A percentile compares a stretch with the other conserved stretches of the same genome.
These are phyloP conservation scores for Neurospora intermedia DNA, from an alignment of 495 filamentous ascomycete genomes.

Conservation along the genomic window DNA sequence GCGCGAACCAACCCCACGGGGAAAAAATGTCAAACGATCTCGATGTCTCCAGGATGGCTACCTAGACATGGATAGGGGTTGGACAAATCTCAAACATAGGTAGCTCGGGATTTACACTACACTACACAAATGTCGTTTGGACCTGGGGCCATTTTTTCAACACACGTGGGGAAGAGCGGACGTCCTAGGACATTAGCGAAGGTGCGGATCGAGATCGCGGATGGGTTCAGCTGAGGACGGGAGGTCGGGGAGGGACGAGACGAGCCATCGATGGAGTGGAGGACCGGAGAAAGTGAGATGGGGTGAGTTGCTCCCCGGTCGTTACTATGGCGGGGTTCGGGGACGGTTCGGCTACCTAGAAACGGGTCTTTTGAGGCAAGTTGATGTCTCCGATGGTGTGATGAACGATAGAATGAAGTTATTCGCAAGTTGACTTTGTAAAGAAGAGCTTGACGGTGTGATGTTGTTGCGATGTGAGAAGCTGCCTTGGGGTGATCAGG, in stretches of 20 bases:
- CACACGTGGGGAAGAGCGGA: not conserved
- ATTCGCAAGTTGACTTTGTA: not conserved
- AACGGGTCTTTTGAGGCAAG: not conserved
- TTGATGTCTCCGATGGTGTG: not conserved
- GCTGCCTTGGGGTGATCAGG: not conserved
- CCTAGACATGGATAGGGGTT: not conserved
- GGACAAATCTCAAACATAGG: not conserved
- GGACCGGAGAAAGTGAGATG: not conserved
- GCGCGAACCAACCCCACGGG: not conserved
- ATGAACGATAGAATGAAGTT: not conserved
- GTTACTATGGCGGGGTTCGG: not conserved
- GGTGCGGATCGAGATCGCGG: not conserved
- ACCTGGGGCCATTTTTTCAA: not conserved
- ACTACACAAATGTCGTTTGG: not conserved
- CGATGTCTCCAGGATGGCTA: not conserved
- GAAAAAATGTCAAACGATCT: not conserved
- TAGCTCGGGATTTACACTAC: not conserved
- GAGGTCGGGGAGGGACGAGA: not conserved
- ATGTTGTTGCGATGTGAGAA: not conserved
- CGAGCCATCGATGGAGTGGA: not conserved
- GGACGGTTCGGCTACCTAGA: too few relatives aligned
- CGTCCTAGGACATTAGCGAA: not conserved
- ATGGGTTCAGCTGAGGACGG: not conserved
- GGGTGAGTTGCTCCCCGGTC: not conserved
- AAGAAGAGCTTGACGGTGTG: not conserved